Percentiles rank a stretch among this genome's conserved stretches.
Evolutionary conservation across 2,329 filamentous ascomycete genomes (phyloP).

Genomic region (Parasarocladium wereldwijsianum): DNA sequence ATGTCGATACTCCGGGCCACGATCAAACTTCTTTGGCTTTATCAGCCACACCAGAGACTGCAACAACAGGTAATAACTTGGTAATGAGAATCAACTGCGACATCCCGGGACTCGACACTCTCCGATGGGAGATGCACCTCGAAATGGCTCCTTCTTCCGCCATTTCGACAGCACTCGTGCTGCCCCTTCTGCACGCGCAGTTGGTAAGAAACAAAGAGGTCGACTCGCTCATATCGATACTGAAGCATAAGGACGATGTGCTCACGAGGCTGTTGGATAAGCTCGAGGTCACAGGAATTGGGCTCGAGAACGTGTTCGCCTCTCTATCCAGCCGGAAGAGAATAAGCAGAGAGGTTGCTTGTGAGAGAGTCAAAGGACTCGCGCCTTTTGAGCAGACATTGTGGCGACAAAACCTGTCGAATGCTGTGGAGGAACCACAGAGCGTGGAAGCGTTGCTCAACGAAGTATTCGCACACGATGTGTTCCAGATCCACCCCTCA

Average conservation of each 20-base stretch:
- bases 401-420: constrained; percentile 20
- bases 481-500: constrained; percentile 15
- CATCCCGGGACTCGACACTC: constrained; percentile 47
- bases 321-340: constrained; percentile 32
- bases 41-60: constrained; percentile 11
- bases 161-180: constrained; percentile 32
- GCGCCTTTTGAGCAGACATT: constrained; percentile 27
- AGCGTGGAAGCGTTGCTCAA: constrained; percentile 22
- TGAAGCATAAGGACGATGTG: constrained; percentile 36
- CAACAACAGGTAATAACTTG: constrained; percentile 21
- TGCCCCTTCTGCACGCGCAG: constrained; percentile 35
- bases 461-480: constrained; percentile 23
- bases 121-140: constrained; percentile 53
- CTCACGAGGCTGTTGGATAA: constrained; percentile 38
- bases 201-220: constrained; percentile 24
- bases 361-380: constrained; percentile 35
- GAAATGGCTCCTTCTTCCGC: constrained; percentile 25
- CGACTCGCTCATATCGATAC: constrained; percentile 24
- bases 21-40: constrained; percentile 30
- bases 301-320: constrained; percentile 39
- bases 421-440: constrained; percentile 11
- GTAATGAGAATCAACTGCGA: constrained; percentile 40
- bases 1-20: constrained; percentile 27
- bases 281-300: constrained; percentile 33
- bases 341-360: constrained; percentile 26